These are phyloP conservation scores for Huntiella omanensis DNA, from an alignment of 2,329 filamentous ascomycete genomes.

Conservation along the genomic window DNA sequence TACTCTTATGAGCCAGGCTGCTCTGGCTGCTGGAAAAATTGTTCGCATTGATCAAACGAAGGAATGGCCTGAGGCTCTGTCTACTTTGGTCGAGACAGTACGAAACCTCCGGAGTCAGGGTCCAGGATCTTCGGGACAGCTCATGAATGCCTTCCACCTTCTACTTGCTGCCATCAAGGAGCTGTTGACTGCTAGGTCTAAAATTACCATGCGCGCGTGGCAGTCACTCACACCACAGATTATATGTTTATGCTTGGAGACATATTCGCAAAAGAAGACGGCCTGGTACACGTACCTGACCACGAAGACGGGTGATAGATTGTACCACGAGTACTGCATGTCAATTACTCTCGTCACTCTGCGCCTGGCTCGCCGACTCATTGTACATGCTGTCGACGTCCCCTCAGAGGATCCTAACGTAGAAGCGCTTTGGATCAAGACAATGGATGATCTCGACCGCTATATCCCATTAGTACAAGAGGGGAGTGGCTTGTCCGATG, in stretches of 20 bases:
- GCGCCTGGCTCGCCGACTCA: slow-evolving; percentile 60
- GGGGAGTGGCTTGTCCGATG: slow-evolving; percentile 40
- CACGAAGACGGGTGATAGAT: slow-evolving; percentile 37
- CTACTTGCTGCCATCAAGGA: slow-evolving; percentile 82
- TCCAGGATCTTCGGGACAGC: slow-evolving; percentile 29
- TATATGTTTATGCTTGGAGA: slow-evolving; percentile 56
- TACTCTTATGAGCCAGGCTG: slow-evolving; percentile 69
- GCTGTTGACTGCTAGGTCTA: slow-evolving; percentile 59
- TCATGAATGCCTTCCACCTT: slow-evolving; percentile 52
- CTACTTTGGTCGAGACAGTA: slow-evolving; percentile 43
- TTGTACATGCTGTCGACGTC: slow-evolving; percentile 66
- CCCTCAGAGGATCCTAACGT: slow-evolving; percentile 65
- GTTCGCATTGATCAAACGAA: slow-evolving; percentile 74
- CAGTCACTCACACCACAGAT: slow-evolving; percentile 68
- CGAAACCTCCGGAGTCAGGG: slow-evolving; percentile 27
- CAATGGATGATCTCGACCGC: slow-evolving; percentile 53
- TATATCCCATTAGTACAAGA: slow-evolving; percentile 27
- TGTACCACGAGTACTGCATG: slow-evolving; percentile 43
- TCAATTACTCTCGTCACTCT: slow-evolving; percentile 61
- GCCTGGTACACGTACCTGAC: slow-evolving; percentile 47
- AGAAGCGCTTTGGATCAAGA: slow-evolving; percentile 60
- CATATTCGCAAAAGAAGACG: slow-evolving; percentile 58
- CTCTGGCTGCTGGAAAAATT: slow-evolving; percentile 72
- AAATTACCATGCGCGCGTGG: slow-evolving; percentile 55
- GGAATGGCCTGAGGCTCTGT: slow-evolving; percentile 55